A percentile compares a stretch with the other conserved stretches of the same genome.
These are phyloP conservation scores for Oryza punctata DNA, from an alignment of 176 grass and related monocot genomes.

Conservation along the genomic window DNA sequence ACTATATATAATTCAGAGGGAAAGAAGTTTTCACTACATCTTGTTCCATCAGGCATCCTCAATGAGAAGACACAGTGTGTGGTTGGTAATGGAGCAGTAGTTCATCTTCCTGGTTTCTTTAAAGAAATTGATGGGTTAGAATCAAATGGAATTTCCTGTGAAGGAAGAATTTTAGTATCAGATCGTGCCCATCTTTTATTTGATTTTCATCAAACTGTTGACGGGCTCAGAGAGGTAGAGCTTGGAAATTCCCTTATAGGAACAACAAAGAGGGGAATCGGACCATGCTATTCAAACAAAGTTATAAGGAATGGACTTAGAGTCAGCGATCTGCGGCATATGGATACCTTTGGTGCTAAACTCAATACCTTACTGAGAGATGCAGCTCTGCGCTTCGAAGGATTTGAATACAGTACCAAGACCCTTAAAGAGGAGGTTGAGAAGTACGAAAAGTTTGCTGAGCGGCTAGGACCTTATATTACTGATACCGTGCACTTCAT, in stretches of 20 bases:
- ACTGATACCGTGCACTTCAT: slow-evolving; percentile 81
- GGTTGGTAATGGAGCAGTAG: slow-evolving; percentile 82
- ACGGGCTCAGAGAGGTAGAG: slow-evolving; percentile 84
- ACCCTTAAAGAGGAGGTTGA: slow-evolving; percentile 79
- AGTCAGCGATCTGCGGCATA: slow-evolving; percentile 70
- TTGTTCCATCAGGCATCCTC: slow-evolving; percentile 92
- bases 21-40: slow-evolving; percentile 84
- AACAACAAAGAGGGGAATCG: slow-evolving; percentile 89
- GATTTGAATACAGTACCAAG: slow-evolving; percentile 64
- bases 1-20: slow-evolving; percentile 97
- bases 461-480: slow-evolving; percentile 70
- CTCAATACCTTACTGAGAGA: slow-evolving; percentile 69
- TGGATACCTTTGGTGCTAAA: slow-evolving; percentile 83
- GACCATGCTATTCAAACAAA: slow-evolving; percentile 88
- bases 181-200: slow-evolving; percentile 91
- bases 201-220: slow-evolving; percentile 89
- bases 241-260: slow-evolving; percentile 74
- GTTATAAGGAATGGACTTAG: slow-evolving; percentile 79
- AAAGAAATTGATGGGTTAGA: slow-evolving; percentile 79
- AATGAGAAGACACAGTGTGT: slow-evolving; percentile 80
- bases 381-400: slow-evolving; percentile 63
- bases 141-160: slow-evolving; percentile 72
- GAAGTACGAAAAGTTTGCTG: slow-evolving; percentile 74
- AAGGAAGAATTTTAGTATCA: slow-evolving; percentile 78
- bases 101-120: slow-evolving; percentile 92